These are phyloP conservation scores for Thalassia testudinum DNA, from an alignment of 116 monocot species.

Conservation along the genomic window DNA sequence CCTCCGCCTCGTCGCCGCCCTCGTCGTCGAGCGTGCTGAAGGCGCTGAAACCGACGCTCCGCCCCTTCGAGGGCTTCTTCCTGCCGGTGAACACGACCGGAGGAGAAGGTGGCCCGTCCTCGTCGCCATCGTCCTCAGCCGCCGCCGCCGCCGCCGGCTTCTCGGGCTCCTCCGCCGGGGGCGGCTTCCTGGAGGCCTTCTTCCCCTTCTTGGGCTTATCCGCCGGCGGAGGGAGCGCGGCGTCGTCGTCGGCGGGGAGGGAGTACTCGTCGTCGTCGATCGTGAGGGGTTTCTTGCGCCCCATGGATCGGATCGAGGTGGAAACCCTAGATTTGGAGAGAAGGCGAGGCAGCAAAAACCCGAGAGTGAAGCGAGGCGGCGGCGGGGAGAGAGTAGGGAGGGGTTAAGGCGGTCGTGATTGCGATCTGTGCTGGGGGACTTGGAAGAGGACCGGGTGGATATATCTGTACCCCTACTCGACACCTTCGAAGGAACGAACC, in stretches of 20 bases:
- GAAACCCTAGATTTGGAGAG: too few species aligned
- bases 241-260: constrained; percentile 42
- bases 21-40: constrained; percentile 29
- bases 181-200: constrained; percentile 9
- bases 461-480: too few species aligned
- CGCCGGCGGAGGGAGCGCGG: constrained; percentile 3
- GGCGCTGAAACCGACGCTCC: constrained; percentile 15
- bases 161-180: constrained; percentile 5
- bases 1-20: neutral
- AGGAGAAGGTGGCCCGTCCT: too few species aligned
- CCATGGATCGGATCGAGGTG: too few species aligned
- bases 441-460: too few species aligned
- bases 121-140: constrained; percentile 18
- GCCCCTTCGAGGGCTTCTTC: constrained; percentile 38
- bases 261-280: constrained; percentile 98
- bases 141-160: neutral
- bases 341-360: too few species aligned
- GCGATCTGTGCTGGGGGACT: too few species aligned
- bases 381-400: too few species aligned
- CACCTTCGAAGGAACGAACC: too few species aligned
- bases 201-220: constrained; percentile 13
- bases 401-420: too few species aligned
- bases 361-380: too few species aligned
- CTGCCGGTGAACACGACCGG: constrained; percentile 28
- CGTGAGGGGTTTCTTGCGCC: constrained; percentile 67